Conservation (phyloP, 2,329 filamentous ascomycete species). For the Trichoderma koningiopsis region DNA sequence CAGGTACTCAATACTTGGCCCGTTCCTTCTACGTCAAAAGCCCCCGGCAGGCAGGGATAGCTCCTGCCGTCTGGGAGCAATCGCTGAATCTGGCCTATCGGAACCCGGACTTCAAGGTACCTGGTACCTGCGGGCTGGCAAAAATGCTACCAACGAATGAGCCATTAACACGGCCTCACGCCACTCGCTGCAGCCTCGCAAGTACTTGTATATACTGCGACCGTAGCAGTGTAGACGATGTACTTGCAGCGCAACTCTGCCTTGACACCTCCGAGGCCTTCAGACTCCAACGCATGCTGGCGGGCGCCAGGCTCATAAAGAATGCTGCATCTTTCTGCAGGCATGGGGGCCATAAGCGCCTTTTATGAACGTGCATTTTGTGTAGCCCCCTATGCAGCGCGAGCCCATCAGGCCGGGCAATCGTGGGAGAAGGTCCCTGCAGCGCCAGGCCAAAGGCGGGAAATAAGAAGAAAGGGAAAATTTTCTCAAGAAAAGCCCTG, state of each 20-base stretch:
- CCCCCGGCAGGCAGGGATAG: constrained; percentile 14
- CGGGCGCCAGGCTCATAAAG: constrained; percentile 4
- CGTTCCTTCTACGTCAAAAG: constrained; percentile 15
- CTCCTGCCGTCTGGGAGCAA: constrained; percentile 12
- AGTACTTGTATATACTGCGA: background rate
- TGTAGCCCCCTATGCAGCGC: constrained; percentile 11
- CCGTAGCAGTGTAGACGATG: background rate
- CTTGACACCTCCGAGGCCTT: constrained; percentile 6
- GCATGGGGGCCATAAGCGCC: background rate
- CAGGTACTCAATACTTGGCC: background rate
- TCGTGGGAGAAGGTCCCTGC: constrained; percentile 21
- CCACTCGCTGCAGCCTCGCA: constrained; percentile 18
- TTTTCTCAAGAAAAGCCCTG: background rate
- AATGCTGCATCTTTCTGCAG: background rate
- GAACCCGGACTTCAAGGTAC: constrained; percentile 6
- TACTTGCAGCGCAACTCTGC: background rate
- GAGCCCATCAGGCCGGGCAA: constrained; percentile 11
- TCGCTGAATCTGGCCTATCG: constrained; percentile 13
- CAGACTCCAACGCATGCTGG: background rate
- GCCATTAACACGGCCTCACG: constrained; percentile 17
- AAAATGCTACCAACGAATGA: constrained; percentile 9
- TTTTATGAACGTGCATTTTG: background rate
- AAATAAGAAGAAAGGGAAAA: background rate
- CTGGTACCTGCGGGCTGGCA: constrained; percentile 7
- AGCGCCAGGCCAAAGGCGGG: background rate